Conservation (phyloP, 257 asterid species). For the Apocynum venetum region DNA sequence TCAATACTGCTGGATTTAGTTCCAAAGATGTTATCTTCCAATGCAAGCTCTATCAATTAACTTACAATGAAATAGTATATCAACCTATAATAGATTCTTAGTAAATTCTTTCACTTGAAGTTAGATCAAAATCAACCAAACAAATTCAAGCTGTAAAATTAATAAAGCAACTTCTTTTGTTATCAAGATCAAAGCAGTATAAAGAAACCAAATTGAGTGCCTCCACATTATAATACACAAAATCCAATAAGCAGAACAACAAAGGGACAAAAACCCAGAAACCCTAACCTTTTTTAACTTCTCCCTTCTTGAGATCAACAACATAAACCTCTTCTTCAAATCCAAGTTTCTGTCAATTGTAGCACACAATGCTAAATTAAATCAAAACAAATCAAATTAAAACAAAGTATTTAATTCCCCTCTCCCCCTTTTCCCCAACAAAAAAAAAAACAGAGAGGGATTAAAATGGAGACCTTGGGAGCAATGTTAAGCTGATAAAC, state of each 20-base stretch:
- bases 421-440: too few relatives aligned
- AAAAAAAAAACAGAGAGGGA: background rate
- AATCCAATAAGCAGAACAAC: background rate
- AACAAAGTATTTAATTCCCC: background rate
- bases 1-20: background rate
- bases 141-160: too few relatives aligned
- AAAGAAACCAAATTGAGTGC: background rate
- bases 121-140: background rate
- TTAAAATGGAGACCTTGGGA: conserved; percentile 61
- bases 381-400: background rate
- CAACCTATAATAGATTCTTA: background rate
- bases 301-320: conserved; percentile 95
- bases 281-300: conserved; percentile 74
- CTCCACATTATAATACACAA: background rate
- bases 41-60: background rate
- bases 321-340: conserved; percentile 72
- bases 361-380: background rate
- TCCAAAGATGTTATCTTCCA: background rate
- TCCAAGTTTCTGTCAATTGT: conserved; percentile 57
- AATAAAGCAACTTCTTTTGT: background rate
- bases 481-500: conserved; percentile 90
- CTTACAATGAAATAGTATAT: background rate
- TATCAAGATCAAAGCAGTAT: background rate
- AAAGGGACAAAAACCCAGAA: conserved; percentile 3
- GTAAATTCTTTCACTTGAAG: background rate